Base-by-base conservation (phyloP, 2,329 filamentous ascomycete species). In the Pestalotiopsis sp. region DNA sequence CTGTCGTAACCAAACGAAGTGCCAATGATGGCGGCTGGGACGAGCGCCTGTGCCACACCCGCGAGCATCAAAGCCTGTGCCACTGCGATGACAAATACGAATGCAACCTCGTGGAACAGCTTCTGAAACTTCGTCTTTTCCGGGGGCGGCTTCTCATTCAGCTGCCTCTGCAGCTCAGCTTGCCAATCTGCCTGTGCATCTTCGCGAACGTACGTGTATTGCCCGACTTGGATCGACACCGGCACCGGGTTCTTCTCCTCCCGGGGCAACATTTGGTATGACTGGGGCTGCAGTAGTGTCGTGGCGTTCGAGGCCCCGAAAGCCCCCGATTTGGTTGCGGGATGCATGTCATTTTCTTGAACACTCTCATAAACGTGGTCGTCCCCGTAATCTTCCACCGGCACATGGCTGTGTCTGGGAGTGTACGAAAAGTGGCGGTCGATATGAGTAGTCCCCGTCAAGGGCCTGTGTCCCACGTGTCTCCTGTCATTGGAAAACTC, bases 1-100 rank as follows among this genome's bases (percentile, higher is more conserved):
- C 79, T 79, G 1, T 74, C 75, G 27, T 79, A 77, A 12, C 77
- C 77, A 49, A 87, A 81, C 41, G 79, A 79, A 20, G 77, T 70
- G 17, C 79, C 83, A 70, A 87, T 86, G 66, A 83, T 77, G 61
- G 27, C 58, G n/a, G 66, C 68, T 12, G 59, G 66, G 12, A 70
- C 70, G 72, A 41, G 70, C 78, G 72, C 79, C 77, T 77, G 78
- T 71, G 75, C 71, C 66, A 72, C 41, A 4, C 64, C 64, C 7
- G 64, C 23, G 45, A 66, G 64, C 64, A 66, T 66, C 17, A 66
- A 38, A 11, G 64, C 64, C 23, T 66, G 64, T 11, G 64, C 64
- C 7, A 25, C 49, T 12, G 45, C 41, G 23, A 66, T 66, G 20
- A 66, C n/a, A n/a, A 56, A 57, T 6, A 66, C 64, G 25, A 66